Conservation (phyloP, 352 stramenopile genomes). For the Phytophthora tubulina region DNA sequence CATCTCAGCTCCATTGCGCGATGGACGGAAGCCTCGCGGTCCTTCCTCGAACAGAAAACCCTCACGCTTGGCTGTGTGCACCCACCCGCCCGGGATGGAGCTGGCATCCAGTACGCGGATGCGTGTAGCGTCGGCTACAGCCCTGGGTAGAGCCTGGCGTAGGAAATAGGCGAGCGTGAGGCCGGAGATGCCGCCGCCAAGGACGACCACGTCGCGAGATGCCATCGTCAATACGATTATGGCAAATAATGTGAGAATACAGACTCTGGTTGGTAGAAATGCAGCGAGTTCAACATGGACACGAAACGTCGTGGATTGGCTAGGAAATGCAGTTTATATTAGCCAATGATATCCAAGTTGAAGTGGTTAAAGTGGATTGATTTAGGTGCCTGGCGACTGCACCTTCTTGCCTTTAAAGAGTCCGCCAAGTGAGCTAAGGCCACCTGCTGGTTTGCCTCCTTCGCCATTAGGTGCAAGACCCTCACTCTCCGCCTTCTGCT, state of each 20-base stretch:
- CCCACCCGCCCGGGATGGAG: conserved; percentile 67
- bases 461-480: conserved; percentile 19
- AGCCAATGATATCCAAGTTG: conserved; percentile 23
- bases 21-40: conserved; percentile 85
- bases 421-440: conserved; percentile 33
- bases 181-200: conserved; percentile 85
- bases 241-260: too few species aligned
- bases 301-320: conserved; percentile 17
- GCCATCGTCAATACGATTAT: conserved; percentile 16
- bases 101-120: conserved; percentile 81
- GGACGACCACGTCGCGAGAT: conserved; percentile 70
- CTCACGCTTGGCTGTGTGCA: conserved; percentile 65
- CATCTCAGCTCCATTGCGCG: conserved; percentile 87
- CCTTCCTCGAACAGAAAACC: conserved; percentile 88
- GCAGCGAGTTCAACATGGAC: conserved; percentile 23
- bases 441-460: conserved; percentile 8
- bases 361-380: conserved; percentile 11
- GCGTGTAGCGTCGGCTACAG: conserved; percentile 37
- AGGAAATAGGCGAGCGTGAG: conserved; percentile 84
- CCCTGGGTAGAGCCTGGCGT: conserved; percentile 56
- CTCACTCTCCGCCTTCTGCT: conserved; percentile 41
- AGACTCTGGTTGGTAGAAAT: conserved; percentile 29
- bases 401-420: conserved; percentile 48
- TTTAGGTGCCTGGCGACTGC: conserved; percentile 14
- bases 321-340: conserved; percentile 22